phyloP scores from a whole-genome alignment of 2,329 filamentous ascomycete genomes.

The Mycocentrospora acerina region DNA sequence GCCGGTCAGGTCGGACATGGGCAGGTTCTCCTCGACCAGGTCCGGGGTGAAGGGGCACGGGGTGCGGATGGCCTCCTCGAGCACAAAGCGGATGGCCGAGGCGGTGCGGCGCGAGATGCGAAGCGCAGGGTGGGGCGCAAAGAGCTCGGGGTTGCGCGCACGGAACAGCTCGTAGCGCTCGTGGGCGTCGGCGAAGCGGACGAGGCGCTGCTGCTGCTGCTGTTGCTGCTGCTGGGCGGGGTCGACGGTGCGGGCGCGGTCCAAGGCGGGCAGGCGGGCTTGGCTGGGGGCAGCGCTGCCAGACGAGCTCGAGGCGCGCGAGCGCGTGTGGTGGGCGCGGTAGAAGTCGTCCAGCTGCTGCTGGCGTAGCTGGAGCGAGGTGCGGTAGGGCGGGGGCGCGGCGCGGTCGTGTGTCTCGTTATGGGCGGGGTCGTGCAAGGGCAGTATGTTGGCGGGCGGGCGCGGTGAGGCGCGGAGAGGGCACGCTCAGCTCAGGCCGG shows the following conservation, averaged over 20 bases:
- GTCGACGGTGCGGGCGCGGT: constrained; percentile 30
- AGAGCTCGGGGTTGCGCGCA: constrained; percentile 23
- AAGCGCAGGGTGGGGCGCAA: constrained; percentile 56
- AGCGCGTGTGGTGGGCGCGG: constrained; percentile 39
- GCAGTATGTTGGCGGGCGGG: constrained; percentile 32
- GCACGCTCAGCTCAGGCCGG: too few species aligned
- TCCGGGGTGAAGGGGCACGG: constrained; percentile 83
- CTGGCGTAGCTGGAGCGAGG: constrained; percentile 47
- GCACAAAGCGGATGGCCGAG: constrained; percentile 85
- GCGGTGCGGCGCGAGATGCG: constrained; percentile 82
- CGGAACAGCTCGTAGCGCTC: constrained; percentile 33
- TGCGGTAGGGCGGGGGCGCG: constrained; percentile 38
- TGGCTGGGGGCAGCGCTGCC: constrained; percentile 53
- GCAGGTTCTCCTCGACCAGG: constrained; percentile 81
- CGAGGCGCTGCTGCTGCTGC: constrained; percentile 35
- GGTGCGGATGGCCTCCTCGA: constrained; percentile 85
- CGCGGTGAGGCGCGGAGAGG: neutral
- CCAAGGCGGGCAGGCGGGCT: constrained; percentile 55
- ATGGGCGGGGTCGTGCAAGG: constrained; percentile 22
- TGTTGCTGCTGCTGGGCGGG: constrained; percentile 20
- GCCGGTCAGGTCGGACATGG: constrained; percentile 83
- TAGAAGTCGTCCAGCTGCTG: constrained; percentile 42
- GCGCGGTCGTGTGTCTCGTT: constrained; percentile 43
- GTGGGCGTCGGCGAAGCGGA: constrained; percentile 36
- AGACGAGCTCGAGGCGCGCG: constrained; percentile 55